phyloP scores from a whole-genome alignment of 768 basidiomycete genomes.

The Coprinopsis cinerea region DNA sequence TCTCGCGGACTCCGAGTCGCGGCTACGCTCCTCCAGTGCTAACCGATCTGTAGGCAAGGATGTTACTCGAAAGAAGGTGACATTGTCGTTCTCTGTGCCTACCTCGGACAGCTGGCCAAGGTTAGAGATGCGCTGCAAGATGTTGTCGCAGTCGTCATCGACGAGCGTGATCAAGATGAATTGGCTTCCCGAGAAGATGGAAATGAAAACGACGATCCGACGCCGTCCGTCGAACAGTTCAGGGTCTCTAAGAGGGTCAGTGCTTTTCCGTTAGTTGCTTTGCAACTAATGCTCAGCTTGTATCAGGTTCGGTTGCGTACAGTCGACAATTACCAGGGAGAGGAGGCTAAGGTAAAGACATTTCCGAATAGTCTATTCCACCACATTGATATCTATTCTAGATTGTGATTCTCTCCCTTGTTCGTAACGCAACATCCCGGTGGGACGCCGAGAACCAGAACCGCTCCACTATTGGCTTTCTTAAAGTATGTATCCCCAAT shows the following conservation, averaged over 20 bases:
- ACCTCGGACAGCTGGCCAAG: constrained; percentile 39
- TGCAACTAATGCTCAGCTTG: not conserved
- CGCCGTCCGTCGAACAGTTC: constrained; percentile 36
- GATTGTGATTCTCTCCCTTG: constrained; percentile 70
- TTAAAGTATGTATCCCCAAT: constrained; percentile 43
- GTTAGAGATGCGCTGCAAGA: constrained; percentile 32
- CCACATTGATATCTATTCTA: constrained; percentile 16
- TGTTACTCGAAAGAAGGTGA: constrained; percentile 41
- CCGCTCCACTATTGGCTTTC: constrained; percentile 57
- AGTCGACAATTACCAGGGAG: constrained; percentile 75
- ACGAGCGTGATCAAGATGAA: constrained; percentile 62
- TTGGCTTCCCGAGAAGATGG: constrained; percentile 50
- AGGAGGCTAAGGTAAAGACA: constrained; percentile 48
- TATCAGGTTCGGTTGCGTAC: constrained; percentile 62
- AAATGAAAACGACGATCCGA: constrained; percentile 15
- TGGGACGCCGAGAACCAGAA: constrained; percentile 25
- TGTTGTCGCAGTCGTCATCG: constrained; percentile 58
- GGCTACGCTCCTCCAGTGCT: not conserved
- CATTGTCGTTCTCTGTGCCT: constrained; percentile 42
- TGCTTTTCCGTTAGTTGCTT: not conserved
- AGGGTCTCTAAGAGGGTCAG: constrained; percentile 48
- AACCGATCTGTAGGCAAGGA: constrained; percentile 27
- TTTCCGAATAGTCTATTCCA: not conserved
- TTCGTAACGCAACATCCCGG: constrained; percentile 56
- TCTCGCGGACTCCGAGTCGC: not conserved